Evolutionary conservation across 1,284 basidiomycete genomes (phyloP).

Genomic region (Cryptococcus sp.): DNA sequence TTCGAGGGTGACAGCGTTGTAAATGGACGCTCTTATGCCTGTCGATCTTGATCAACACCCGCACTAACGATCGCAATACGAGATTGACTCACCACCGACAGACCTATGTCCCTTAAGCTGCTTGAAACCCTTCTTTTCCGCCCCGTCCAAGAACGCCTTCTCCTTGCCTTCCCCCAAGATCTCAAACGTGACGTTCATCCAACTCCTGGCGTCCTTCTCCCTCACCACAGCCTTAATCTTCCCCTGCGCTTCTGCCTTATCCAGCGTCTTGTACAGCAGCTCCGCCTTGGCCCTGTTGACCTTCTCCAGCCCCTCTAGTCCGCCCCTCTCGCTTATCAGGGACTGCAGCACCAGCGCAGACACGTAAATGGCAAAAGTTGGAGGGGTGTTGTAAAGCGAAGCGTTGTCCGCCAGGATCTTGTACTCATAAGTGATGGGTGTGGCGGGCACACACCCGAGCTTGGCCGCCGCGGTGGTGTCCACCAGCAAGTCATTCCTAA

Average conservation of each 20-base stretch:
- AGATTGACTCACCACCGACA: constrained; percentile 55
- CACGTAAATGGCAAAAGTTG: constrained; percentile 89
- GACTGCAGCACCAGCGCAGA: constrained; percentile 79
- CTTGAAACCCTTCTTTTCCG: constrained; percentile 71
- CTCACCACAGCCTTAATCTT: constrained; percentile 66
- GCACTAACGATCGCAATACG: neutral
- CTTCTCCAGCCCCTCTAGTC: constrained; percentile 65
- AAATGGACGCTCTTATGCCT: constrained; percentile 87
- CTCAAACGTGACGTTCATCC: constrained; percentile 91
- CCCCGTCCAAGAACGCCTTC: constrained; percentile 71
- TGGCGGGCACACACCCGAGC: constrained; percentile 63
- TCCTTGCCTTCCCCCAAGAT: constrained; percentile 65
- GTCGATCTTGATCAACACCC: neutral
- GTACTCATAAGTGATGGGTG: constrained; percentile 68
- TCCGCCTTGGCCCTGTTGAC: constrained; percentile 69
- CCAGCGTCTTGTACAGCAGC: constrained; percentile 68
- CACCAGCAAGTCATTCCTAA: constrained; percentile 85
- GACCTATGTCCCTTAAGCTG: constrained; percentile 82
- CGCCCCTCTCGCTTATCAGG: constrained; percentile 63
- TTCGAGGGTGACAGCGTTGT: constrained; percentile 89
- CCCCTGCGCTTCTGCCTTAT: constrained; percentile 66
- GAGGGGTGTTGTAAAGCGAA: constrained; percentile 93
- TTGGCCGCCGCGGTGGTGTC: constrained; percentile 75
- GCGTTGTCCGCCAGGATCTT: constrained; percentile 74
- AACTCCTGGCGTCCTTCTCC: constrained; percentile 66